Evolutionary conservation across 768 basidiomycete genomes (phyloP).

Genomic region (Termitomyces sp.): DNA sequence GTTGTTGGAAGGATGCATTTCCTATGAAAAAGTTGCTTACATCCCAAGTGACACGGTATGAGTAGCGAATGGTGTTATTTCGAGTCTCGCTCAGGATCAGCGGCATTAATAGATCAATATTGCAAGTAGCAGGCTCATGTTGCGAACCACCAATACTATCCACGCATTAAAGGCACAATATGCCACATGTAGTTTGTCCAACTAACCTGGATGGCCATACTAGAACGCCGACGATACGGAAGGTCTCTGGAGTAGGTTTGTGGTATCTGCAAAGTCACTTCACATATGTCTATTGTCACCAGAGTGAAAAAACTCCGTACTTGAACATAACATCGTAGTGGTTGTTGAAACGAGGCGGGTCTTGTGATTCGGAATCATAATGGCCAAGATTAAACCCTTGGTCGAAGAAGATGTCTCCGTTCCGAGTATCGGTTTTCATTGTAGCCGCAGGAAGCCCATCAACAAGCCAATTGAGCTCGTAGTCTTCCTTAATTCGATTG

Average conservation of each 20-base stretch:
- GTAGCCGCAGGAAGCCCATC: conserved; percentile 94
- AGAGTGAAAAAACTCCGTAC: conserved; percentile 28
- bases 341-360: conserved; percentile 77
- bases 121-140: conserved; percentile 49
- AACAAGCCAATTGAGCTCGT: conserved; percentile 91
- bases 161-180: not conserved
- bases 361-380: conserved; percentile 53
- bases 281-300: not conserved
- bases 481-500: conserved; percentile 86
- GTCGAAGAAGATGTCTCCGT: conserved; percentile 86
- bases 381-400: conserved; percentile 94
- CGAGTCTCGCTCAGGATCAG: conserved; percentile 60
- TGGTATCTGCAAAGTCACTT: conserved; percentile 64
- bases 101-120: conserved; percentile 33
- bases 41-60: conserved; percentile 86
- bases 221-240: conserved; percentile 88
- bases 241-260: conserved; percentile 58
- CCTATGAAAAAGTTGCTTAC: conserved; percentile 36
- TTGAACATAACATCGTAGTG: conserved; percentile 87
- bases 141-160: conserved; percentile 64
- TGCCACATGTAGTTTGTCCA: not conserved
- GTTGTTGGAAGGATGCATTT: not conserved
- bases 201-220: conserved; percentile 63
- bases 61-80: conserved; percentile 70
- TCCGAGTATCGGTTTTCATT: conserved; percentile 80